Conservation (phyloP, 1,284 basidiomycete genomes). For the Heimioporus retisporus region DNA sequence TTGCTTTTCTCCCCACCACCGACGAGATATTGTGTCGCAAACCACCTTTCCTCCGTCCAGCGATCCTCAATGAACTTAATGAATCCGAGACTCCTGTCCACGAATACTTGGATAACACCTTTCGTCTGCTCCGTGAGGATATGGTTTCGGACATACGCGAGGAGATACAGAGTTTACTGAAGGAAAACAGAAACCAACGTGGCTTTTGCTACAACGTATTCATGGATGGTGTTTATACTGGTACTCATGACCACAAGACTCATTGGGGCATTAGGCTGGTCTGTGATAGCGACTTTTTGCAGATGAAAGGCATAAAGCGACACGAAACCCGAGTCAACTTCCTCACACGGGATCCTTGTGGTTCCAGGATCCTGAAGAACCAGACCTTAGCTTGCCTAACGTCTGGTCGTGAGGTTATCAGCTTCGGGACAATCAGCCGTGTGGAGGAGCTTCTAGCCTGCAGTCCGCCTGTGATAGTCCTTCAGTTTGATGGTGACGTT, state of each 20-base stretch:
- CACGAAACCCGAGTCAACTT: slow-evolving; percentile 42
- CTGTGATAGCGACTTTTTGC: slow-evolving; percentile 53
- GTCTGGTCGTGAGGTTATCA: slow-evolving; percentile 56
- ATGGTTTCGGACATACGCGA: slow-evolving; percentile 73
- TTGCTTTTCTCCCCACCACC: slow-evolving; percentile 68
- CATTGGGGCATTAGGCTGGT: slow-evolving; percentile 62
- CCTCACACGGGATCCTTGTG: slow-evolving; percentile 49
- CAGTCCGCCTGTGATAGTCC: slow-evolving; percentile 58
- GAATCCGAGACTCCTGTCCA: slow-evolving; percentile 47
- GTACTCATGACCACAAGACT: slow-evolving; percentile 41
- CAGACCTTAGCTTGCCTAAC: slow-evolving; percentile 63
- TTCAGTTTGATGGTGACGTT: slow-evolving; percentile 59
- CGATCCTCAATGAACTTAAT: slow-evolving; percentile 51
- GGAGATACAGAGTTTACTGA: slow-evolving; percentile 56
- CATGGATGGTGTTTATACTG: slow-evolving; percentile 50
- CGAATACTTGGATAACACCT: slow-evolving; percentile 70
- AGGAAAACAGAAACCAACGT: slow-evolving; percentile 54
- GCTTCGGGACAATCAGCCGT: slow-evolving; percentile 63
- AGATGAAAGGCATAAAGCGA: slow-evolving; percentile 45
- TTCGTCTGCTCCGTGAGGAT: slow-evolving; percentile 71
- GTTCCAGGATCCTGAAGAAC: slow-evolving; percentile 55
- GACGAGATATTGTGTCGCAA: slow-evolving; percentile 62
- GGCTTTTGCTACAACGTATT: slow-evolving; percentile 53
- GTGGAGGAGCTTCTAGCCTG: slow-evolving; percentile 61
- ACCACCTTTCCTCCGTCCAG: slow-evolving; percentile 57